Evolutionary conservation across 306 rosid genomes (phyloP).

Genomic region (Mucuna pruriens): DNA sequence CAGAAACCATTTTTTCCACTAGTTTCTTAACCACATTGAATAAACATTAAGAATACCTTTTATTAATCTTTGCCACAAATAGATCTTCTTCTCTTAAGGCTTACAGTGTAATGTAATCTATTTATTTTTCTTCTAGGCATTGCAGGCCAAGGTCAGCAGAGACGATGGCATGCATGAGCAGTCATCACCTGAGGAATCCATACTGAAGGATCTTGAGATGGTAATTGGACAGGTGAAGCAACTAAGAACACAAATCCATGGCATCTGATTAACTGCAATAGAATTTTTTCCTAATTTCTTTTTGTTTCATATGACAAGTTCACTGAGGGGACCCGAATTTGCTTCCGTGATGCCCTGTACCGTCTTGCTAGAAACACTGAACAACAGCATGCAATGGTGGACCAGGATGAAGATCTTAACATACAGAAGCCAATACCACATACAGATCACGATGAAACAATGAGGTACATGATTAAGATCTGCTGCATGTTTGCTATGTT

Average conservation of each 20-base stretch:
- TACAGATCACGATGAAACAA: conserved; percentile 24
- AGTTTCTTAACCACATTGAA: not conserved
- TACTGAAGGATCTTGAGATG: conserved; percentile 59
- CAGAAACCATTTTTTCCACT: not conserved
- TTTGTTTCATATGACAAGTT: conserved; percentile 44
- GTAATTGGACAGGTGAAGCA: conserved; percentile 56
- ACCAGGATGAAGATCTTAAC: conserved; percentile 30
- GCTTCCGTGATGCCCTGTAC: conserved; percentile 69
- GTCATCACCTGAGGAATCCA: conserved; percentile 49
- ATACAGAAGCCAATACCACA: conserved; percentile 11
- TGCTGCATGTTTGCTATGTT: not conserved
- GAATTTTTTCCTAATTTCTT: conserved; percentile 7
- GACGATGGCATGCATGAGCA: conserved; percentile 26
- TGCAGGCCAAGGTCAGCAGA: not conserved
- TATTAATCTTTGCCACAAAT: not conserved
- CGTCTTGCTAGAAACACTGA: conserved; percentile 62
- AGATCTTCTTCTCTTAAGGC: not conserved
- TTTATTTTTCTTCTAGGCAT: conserved; percentile 32
- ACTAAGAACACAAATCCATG: not conserved
- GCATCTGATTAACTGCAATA: not conserved
- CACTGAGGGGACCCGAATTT: conserved; percentile 54
- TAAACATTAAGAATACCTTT: not conserved
- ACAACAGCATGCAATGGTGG: conserved; percentile 25
- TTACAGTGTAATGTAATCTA: not conserved
- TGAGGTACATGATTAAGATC: conserved; percentile 43